Percentiles rank a stretch among this genome's conserved stretches.
These are phyloP conservation scores for Eutypella sp. DNA, from an alignment of 2,329 filamentous ascomycete species.

Conservation along the genomic window DNA sequence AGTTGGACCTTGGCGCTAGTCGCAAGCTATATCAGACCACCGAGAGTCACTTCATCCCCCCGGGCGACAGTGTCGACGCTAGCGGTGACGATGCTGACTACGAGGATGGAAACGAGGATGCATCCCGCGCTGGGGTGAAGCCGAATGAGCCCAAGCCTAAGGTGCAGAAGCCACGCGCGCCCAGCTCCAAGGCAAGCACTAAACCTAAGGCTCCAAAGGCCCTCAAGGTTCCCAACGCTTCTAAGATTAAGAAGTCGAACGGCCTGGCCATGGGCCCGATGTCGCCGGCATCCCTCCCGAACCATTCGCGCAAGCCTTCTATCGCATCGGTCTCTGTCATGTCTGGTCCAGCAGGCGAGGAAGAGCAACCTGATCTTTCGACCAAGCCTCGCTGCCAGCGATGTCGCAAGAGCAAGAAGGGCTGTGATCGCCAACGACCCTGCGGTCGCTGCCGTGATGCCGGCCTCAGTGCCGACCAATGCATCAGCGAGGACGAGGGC, in stretches of 20 bases:
- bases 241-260: conserved; percentile 50
- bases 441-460: conserved; percentile 95
- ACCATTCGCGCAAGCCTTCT: conserved; percentile 68
- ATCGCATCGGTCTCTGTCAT: conserved; percentile 52
- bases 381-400: conserved; percentile 96
- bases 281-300: conserved; percentile 62
- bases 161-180: conserved; percentile 28
- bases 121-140: conserved; percentile 35
- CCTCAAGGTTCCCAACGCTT: conserved; percentile 34
- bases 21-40: conserved; percentile 47
- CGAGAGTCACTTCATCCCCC: conserved; percentile 47
- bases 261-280: conserved; percentile 42
- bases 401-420: conserved; percentile 99
- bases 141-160: conserved; percentile 40
- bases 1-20: conserved; percentile 40
- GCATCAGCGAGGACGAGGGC: conserved; percentile 94
- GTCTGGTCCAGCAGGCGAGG: conserved; percentile 62
- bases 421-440: conserved; percentile 91
- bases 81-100: conserved; percentile 58
- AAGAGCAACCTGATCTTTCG: conserved; percentile 87
- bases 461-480: conserved; percentile 86
- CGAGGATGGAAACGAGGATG: conserved; percentile 39
- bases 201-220: conserved; percentile 41
- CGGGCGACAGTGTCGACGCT: conserved; percentile 31
- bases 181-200: conserved; percentile 31